These are phyloP conservation scores for Physcomitrellopsis africana DNA, from an alignment of 225 moss, liverwort and hornwort genomes.

Conservation along the genomic window DNA sequence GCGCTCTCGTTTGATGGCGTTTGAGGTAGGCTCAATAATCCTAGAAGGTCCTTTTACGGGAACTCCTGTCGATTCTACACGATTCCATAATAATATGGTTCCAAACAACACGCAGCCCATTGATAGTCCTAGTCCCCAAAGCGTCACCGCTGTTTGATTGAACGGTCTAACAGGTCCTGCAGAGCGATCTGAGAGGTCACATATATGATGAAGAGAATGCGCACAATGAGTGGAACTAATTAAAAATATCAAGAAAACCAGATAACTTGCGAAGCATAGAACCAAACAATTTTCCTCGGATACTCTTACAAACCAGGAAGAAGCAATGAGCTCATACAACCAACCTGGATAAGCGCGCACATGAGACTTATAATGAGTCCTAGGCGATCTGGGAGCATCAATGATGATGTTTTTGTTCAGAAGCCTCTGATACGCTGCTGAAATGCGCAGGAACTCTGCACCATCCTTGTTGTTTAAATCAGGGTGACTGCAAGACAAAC, in stretches of 20 bases:
- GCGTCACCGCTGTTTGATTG: slow-evolving; percentile 76
- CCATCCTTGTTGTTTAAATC: slow-evolving; percentile 85
- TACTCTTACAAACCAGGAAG: not conserved
- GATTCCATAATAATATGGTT: slow-evolving; percentile 82
- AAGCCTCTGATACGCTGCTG: slow-evolving; percentile 85
- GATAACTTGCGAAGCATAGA: not conserved
- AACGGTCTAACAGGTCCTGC: slow-evolving; percentile 62
- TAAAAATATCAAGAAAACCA: not conserved
- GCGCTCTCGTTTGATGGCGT: slow-evolving; percentile 85
- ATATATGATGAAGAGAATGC: not conserved
- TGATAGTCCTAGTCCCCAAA: slow-evolving; percentile 89
- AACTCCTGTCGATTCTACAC: slow-evolving; percentile 62
- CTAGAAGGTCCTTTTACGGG: slow-evolving; percentile 72
- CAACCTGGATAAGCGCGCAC: slow-evolving; percentile 49
- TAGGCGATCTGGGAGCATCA: slow-evolving; percentile 35
- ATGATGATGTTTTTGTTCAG: slow-evolving; percentile 60
- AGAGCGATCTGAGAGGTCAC: not conserved
- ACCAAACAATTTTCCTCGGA: not conserved
- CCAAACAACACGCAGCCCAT: slow-evolving; percentile 93
- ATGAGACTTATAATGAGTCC: slow-evolving; percentile 49
- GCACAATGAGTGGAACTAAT: not conserved
- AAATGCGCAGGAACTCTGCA: slow-evolving; percentile 80
- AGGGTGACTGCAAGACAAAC: slow-evolving; percentile 73
- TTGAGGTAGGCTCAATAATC: slow-evolving; percentile 81
- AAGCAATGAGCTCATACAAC: not conserved